Evolutionary conservation across 176 grass and related monocot genomes (phyloP), one percentile per base, ranked within the genome.

Genomic region (Puccinellia tenuiflora): DNA sequence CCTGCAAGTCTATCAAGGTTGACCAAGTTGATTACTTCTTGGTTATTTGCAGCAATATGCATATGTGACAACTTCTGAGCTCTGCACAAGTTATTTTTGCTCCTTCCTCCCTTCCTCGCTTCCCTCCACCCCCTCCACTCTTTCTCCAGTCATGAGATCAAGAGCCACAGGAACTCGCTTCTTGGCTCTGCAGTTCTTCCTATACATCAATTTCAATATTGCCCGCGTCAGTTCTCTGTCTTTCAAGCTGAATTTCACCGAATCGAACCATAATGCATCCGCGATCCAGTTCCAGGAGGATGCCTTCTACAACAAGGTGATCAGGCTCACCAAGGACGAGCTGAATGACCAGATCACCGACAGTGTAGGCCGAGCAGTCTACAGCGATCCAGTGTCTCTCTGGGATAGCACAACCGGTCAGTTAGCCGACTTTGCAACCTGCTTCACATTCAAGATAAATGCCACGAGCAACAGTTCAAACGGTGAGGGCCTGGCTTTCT

Each of bases 261-360:
- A 84, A 65, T 75, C 85, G 0, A 70, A 76, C 70, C 22, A 75
- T 2, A 76, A 28, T 24, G 43, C 33, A 56, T 68, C 18, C 47
- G 29, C 48, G 43, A 70, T 90, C 48, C 54, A 75, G 30, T 63
- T 87, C 48, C 85, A 92, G 64, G 88, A 34, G 54, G 88, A 90
- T 62, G 91, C 91, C 6, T 93, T 87, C 73, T 83, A 90, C 74
- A 83, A 87, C 73, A 79, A 76, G 46, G 83, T 50, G 9, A 54
- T 93, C 82, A 88, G 60, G 66, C 88, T 93, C 62, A 90, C 91
- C 57, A 93, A 85, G 85, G 86, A 91, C 68, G 64, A 88, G 55
- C 22, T 78, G 5, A 46, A 53, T 35, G 83, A 60, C 11, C 9
- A 75, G 28, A 84, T 88, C 73, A 22, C 63, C 35, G 11, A 86